phyloP scores from a whole-genome alignment of 495 filamentous ascomycete species.

The Penicillium longicatenatum region DNA sequence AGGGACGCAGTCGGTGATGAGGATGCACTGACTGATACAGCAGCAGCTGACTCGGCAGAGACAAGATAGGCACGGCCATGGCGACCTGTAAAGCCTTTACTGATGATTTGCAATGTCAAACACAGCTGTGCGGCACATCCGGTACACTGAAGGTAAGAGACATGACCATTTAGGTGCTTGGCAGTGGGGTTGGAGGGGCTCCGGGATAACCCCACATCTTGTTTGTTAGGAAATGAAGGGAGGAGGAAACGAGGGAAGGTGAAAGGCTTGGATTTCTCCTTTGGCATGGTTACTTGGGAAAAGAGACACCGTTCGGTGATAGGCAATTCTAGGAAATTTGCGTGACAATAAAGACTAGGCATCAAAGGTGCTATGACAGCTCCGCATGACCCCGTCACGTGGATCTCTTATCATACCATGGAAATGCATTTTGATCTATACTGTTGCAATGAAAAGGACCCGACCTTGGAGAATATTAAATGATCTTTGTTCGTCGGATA shows the following conservation, averaged over 20 bases:
- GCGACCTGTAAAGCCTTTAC: conserved; percentile 91
- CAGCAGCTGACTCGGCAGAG: conserved; percentile 40
- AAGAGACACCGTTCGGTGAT: not conserved
- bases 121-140: conserved; percentile 76
- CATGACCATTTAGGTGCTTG: conserved; percentile 50
- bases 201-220: conserved; percentile 28
- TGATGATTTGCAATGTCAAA: conserved; percentile 76
- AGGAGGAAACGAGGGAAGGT: conserved; percentile 53
- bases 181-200: conserved; percentile 20
- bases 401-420: not conserved
- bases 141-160: conserved; percentile 70
- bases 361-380: not conserved
- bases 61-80: conserved; percentile 92
- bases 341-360: not conserved
- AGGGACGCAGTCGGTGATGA: conserved; percentile 37
- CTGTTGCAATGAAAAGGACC: too few relatives aligned
- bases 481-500: not conserved
- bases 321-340: not conserved
- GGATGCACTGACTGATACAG: conserved; percentile 33
- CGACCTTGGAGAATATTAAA: not conserved
- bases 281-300: conserved; percentile 11
- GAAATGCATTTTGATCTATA: too few relatives aligned
- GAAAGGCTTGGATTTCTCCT: conserved; percentile 13
- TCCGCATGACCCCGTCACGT: not conserved
- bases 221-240: conserved; percentile 48